A percentile compares a stretch with the other conserved stretches of the same genome.
These are phyloP conservation scores for Lecanicillium sp. DNA, from an alignment of 2,329 filamentous ascomycete genomes.

Conservation along the genomic window DNA sequence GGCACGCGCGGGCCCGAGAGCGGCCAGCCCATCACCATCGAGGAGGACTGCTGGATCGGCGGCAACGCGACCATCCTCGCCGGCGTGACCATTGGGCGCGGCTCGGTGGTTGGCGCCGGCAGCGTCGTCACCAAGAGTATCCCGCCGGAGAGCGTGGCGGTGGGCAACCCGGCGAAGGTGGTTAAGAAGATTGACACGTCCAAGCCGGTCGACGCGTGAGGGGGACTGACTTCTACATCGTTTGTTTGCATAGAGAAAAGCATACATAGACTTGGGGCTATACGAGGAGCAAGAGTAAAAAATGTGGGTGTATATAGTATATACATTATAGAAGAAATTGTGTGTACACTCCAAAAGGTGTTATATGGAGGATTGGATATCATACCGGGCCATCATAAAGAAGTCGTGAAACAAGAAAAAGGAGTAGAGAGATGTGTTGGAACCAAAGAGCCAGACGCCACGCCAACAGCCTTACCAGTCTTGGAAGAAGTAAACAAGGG, in stretches of 20 bases:
- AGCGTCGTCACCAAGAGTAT: constrained; percentile 77
- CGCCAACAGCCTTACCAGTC: constrained; percentile 1
- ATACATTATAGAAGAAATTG: constrained; percentile 12
- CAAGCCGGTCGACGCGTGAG: not conserved
- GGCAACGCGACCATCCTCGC: constrained; percentile 64
- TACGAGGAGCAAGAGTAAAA: too few species aligned
- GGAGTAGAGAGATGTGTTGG: constrained; percentile 7
- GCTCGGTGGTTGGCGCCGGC: constrained; percentile 68
- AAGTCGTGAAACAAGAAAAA: constrained; percentile 7
- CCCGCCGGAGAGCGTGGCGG: constrained; percentile 50
- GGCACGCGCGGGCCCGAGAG: constrained; percentile 68
- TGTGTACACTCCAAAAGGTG: constrained; percentile 5
- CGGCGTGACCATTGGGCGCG: constrained; percentile 70
- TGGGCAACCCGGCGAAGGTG: constrained; percentile 59
- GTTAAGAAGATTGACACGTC: constrained; percentile 32
- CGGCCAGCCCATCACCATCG: constrained; percentile 66
- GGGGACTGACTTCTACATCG: not conserved
- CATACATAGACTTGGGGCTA: not conserved
- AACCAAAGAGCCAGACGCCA: constrained; percentile 4
- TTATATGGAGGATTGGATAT: constrained; percentile 30
- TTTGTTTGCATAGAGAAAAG: not conserved
- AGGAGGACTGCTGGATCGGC: constrained; percentile 75
- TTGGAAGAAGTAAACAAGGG: not conserved
- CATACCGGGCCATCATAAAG: constrained; percentile 18
- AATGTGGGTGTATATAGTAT: constrained; percentile 10